phyloP scores from a whole-genome alignment of 257 asterid species.

The Fraxinus anomala region DNA sequence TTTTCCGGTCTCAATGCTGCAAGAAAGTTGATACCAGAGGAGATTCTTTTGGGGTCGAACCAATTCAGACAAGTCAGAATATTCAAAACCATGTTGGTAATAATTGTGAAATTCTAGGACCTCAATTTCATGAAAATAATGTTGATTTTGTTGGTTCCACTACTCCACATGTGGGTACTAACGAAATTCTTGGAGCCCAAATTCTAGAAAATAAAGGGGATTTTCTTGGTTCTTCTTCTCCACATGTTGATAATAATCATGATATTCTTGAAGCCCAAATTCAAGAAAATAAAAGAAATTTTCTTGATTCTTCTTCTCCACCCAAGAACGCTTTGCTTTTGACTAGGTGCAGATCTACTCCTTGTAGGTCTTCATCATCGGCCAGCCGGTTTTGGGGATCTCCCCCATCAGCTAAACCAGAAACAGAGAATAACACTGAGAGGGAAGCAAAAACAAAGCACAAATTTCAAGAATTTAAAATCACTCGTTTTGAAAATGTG shows the following conservation, averaged over 20 bases:
- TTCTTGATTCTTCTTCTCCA: slow-evolving; percentile 29
- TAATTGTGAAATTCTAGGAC: slow-evolving; percentile 8
- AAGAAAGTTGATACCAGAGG: slow-evolving; percentile 45
- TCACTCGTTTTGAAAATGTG: slow-evolving; percentile 24
- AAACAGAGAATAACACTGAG: slow-evolving; percentile 10
- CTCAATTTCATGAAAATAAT: background rate
- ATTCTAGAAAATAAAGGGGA: background rate
- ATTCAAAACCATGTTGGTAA: slow-evolving; percentile 17
- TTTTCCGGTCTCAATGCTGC: slow-evolving; percentile 50
- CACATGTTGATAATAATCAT: background rate
- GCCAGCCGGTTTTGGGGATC: slow-evolving; percentile 74
- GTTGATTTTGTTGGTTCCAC: background rate
- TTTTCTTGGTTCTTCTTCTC: background rate
- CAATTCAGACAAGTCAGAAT: slow-evolving; percentile 27
- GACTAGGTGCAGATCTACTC: slow-evolving; percentile 94
- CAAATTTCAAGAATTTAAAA: slow-evolving; percentile 23
- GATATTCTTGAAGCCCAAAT: slow-evolving; percentile 18
- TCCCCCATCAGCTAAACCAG: slow-evolving; percentile 32
- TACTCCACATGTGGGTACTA: background rate
- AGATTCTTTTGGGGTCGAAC: slow-evolving; percentile 37
- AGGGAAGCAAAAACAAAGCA: slow-evolving; percentile 18
- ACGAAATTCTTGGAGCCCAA: slow-evolving; percentile 18
- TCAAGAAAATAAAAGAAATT: background rate
- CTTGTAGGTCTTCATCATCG: slow-evolving; percentile 84
- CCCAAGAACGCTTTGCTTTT: slow-evolving; percentile 68